A percentile compares a stretch with the other conserved stretches of the same genome.
phyloP scores from a whole-genome alignment of 1,139 yeast species.

The Chernovozyma sophiae-reginae region DNA sequence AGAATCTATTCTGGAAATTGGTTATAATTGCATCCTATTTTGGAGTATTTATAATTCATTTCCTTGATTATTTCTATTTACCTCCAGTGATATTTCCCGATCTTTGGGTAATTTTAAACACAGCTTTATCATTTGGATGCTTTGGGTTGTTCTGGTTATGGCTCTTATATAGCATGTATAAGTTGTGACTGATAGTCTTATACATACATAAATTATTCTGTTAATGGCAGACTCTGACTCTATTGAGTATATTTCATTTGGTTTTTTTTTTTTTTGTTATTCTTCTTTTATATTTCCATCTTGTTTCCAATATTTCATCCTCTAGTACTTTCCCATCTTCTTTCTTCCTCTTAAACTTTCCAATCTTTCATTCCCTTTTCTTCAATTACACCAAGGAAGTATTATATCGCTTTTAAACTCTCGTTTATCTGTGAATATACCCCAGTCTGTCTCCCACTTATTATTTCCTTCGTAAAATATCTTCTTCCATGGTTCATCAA shows the following conservation, averaged over 20 bases:
- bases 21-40: constrained; percentile 58
- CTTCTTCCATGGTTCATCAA: constrained; percentile 69
- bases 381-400: constrained; percentile 1
- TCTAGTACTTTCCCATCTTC: no score
- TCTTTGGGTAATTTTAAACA: constrained; percentile 77
- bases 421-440: constrained; percentile 51
- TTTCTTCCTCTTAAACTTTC: no score
- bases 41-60: constrained; percentile 49
- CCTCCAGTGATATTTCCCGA: constrained; percentile 75
- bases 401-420: constrained; percentile 15
- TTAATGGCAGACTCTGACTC: no score
- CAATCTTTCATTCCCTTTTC: no score
- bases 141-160: constrained; percentile 77
- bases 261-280: neutral
- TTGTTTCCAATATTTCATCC: no score
- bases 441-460: constrained; percentile 73
- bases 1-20: constrained; percentile 52
- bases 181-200: constrained; percentile 4
- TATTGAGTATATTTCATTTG: neutral
- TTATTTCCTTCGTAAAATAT: constrained; percentile 45
- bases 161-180: constrained; percentile 50
- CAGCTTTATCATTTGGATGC: constrained; percentile 68
- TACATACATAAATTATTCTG: neutral
- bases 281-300: no score
- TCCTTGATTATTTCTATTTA: constrained; percentile 43